phyloP scores from a whole-genome alignment of 1,139 yeast species.

The Candida glucosophila region DNA sequence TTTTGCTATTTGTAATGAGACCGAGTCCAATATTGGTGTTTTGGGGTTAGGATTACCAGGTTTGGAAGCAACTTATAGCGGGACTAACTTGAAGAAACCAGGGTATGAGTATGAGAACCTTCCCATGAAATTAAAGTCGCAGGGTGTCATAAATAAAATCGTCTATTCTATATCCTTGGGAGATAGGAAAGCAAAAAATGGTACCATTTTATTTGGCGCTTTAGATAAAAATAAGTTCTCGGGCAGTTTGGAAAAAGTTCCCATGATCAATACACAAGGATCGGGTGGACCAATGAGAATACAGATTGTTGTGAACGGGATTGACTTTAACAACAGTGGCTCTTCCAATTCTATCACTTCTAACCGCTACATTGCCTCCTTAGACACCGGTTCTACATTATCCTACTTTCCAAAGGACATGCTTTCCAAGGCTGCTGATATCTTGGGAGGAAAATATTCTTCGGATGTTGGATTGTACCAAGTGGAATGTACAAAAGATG shows the following conservation, averaged over 20 bases:
- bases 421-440: constrained; percentile 17
- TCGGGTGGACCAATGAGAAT: constrained; percentile 17
- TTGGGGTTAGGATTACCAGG: constrained; percentile 50
- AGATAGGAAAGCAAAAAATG: constrained; percentile 14
- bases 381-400: constrained; percentile 39
- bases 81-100: background rate
- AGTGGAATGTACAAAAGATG: constrained; percentile 14
- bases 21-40: constrained; percentile 38
- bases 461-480: constrained; percentile 6
- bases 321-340: constrained; percentile 9
- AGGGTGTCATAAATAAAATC: constrained; percentile 41
- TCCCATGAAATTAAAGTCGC: constrained; percentile 17
- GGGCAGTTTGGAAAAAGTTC: constrained; percentile 26
- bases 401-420: constrained; percentile 22
- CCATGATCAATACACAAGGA: constrained; percentile 16
- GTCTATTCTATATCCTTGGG: constrained; percentile 44
- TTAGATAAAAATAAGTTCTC: constrained; percentile 40
- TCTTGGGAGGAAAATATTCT: constrained; percentile 18
- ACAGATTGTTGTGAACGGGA: constrained; percentile 16
- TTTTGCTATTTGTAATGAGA: constrained; percentile 40
- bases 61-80: constrained; percentile 31
- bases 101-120: constrained; percentile 18
- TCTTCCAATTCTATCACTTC: constrained; percentile 8
- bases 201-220: constrained; percentile 41
- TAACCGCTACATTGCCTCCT: constrained; percentile 20